These are phyloP conservation scores for Epichloe sp. DNA, from an alignment of 2,329 filamentous ascomycete genomes.

Conservation along the genomic window DNA sequence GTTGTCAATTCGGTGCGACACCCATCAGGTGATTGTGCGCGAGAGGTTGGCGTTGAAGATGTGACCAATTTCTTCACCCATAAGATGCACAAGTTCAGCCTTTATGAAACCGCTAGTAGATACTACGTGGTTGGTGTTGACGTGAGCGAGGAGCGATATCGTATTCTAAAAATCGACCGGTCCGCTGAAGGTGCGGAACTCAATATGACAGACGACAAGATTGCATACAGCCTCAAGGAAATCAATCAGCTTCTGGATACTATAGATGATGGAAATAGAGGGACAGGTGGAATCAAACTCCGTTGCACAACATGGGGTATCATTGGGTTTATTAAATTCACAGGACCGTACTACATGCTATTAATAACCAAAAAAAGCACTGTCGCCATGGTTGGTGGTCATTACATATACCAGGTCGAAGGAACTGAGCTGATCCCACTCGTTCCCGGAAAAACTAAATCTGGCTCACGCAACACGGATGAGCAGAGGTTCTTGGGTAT, in stretches of 20 bases:
- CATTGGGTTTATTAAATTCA: slow-evolving; percentile 91
- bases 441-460: slow-evolving; percentile 60
- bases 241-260: slow-evolving; percentile 88
- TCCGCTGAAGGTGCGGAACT: slow-evolving; percentile 66
- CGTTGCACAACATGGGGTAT: slow-evolving; percentile 89
- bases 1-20: slow-evolving; percentile 13
- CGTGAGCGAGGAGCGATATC: slow-evolving; percentile 74
- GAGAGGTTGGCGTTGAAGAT: slow-evolving; percentile 18
- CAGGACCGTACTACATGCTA: slow-evolving; percentile 92
- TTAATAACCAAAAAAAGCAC: slow-evolving; percentile 89
- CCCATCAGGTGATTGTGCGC: slow-evolving; percentile 1
- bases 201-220: slow-evolving; percentile 84
- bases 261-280: slow-evolving; percentile 89
- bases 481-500: slow-evolving; percentile 83
- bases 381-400: slow-evolving; percentile 89
- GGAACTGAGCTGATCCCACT: slow-evolving; percentile 84
- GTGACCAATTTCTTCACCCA: slow-evolving; percentile 29
- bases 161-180: slow-evolving; percentile 89
- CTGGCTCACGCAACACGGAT: slow-evolving; percentile 70
- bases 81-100: slow-evolving; percentile 91
- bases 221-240: slow-evolving; percentile 81
- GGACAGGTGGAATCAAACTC: slow-evolving; percentile 76
- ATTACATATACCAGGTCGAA: slow-evolving; percentile 92
- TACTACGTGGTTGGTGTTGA: slow-evolving; percentile 95
- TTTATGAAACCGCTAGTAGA: slow-evolving; percentile 87